phyloP scores from a whole-genome alignment of 129 eudicot genomes.

The Dittrichia graveolens region DNA sequence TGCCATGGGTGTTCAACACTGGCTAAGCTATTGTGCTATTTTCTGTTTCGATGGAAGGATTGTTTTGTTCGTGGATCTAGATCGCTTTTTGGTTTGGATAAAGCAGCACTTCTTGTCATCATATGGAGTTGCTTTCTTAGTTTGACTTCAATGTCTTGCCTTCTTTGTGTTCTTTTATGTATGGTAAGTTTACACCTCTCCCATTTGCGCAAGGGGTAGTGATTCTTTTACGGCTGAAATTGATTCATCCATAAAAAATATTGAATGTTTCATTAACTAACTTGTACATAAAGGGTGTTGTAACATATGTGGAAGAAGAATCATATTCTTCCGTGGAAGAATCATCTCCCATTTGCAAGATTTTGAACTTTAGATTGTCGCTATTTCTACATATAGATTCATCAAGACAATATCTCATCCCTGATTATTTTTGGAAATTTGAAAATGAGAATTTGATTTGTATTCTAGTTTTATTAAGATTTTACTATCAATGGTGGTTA shows the following conservation, averaged over 20 bases:
- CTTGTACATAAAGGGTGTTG: no score
- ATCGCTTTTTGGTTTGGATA: slow-evolving; percentile 62
- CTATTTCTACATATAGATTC: slow-evolving; percentile 8
- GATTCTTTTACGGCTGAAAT: no score
- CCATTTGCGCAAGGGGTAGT: neutral
- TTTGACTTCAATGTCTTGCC: slow-evolving; percentile 89
- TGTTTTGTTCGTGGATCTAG: slow-evolving; percentile 60
- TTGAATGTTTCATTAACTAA: no score
- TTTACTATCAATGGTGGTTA: no score
- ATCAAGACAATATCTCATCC: neutral
- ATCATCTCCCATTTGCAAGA: neutral
- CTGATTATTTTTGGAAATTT: no score
- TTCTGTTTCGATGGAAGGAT: slow-evolving; percentile 65
- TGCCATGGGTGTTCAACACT: slow-evolving; percentile 62
- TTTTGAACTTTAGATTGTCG: neutral
- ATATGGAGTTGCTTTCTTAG: slow-evolving; percentile 95
- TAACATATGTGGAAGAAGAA: no score
- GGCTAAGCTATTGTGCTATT: slow-evolving; percentile 42
- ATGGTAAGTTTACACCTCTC: slow-evolving; percentile 55
- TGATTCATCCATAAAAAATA: no score
- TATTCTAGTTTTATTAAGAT: no score
- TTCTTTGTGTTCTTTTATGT: slow-evolving; percentile 69
- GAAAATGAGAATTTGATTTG: no score
- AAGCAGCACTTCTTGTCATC: slow-evolving; percentile 77
- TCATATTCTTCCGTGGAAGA: neutral